Evolutionary conservation across 306 rosid genomes (phyloP).

Genomic region (Parietaria judaica): DNA sequence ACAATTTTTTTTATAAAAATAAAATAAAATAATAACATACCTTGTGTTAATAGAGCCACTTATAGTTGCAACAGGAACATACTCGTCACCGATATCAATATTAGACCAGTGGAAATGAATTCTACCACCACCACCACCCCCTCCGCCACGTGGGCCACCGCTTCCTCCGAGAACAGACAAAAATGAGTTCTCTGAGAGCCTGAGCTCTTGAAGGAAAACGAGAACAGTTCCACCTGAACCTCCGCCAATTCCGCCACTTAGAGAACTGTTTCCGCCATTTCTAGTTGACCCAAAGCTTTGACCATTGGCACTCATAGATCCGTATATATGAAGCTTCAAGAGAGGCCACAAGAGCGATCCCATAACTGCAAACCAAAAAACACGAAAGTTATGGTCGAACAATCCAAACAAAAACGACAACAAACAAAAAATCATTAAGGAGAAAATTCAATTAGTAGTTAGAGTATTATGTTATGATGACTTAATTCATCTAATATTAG

Average conservation of each 20-base stretch:
- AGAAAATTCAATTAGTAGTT: too few relatives aligned
- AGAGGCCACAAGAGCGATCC: conserved; percentile 98
- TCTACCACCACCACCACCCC: conserved; percentile 99
- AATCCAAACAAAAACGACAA: too few relatives aligned
- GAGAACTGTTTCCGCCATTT: conserved; percentile 45
- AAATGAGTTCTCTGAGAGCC: conserved; percentile 61
- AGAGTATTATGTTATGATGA: too few relatives aligned
- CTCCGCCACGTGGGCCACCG: conserved; percentile 89
- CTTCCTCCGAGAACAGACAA: conserved; percentile 76
- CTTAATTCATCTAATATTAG: too few relatives aligned
- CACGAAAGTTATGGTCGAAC: conserved; percentile 10
- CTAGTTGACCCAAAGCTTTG: conserved; percentile 61
- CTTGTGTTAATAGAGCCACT: conserved; percentile 65
- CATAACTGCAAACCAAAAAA: conserved; percentile 52
- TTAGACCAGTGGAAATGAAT: conserved; percentile 96
- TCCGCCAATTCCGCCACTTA: conserved; percentile 90
- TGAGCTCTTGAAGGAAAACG: conserved; percentile 89
- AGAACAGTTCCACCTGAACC: conserved; percentile 97
- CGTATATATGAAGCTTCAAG: conserved; percentile 59
- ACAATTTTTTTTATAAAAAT: neutral
- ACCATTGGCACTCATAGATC: conserved; percentile 81
- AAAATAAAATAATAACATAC: conserved; percentile 21
- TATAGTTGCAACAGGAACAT: conserved; percentile 78
- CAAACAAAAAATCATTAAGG: too few relatives aligned
- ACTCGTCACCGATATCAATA: conserved; percentile 65